Conservation (phyloP, 805 yeast species). For the Hanseniaspora jakobsenii region DNA sequence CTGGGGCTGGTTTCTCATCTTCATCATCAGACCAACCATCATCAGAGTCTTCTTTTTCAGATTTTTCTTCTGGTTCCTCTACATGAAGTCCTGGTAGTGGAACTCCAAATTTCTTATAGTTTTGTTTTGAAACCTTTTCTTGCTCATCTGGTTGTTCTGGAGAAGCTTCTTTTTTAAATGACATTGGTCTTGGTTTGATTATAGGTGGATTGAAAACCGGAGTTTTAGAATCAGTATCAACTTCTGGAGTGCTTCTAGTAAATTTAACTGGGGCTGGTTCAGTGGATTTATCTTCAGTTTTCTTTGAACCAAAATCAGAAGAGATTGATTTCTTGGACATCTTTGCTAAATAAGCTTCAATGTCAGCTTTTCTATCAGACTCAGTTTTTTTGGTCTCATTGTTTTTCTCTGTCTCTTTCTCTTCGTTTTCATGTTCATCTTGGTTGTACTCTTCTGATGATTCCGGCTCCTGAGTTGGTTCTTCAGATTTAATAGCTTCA, state of each 20-base stretch:
- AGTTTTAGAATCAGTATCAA: no score
- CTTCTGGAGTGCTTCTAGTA: no score
- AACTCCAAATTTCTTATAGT: constrained; percentile 23
- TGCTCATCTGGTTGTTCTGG: constrained; percentile 20
- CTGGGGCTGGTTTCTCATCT: constrained; percentile 14
- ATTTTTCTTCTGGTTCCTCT: constrained; percentile 21
- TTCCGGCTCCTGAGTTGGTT: background rate
- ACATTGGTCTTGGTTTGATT: constrained; percentile 22
- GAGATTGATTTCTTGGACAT: constrained; percentile 18
- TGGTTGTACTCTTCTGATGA: constrained; percentile 8
- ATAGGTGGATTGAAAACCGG: constrained; percentile 25
- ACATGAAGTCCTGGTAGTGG: constrained; percentile 28
- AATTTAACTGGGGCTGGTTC: no score
- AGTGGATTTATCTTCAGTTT: background rate
- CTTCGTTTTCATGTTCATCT: no score
- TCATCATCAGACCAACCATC: constrained; percentile 17
- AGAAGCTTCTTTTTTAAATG: constrained; percentile 16
- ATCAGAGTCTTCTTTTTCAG: constrained; percentile 24
- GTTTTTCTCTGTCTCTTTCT: constrained; percentile 22
- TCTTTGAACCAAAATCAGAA: constrained; percentile 4
- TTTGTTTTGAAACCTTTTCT: constrained; percentile 17
- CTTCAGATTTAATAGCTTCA: constrained; percentile 19
- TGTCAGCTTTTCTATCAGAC: constrained; percentile 19
- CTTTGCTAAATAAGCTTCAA: constrained; percentile 32
- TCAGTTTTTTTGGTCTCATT: constrained; percentile 24